Evolutionary conservation across 2,329 filamentous ascomycete genomes (phyloP).

Genomic region (Drechmeria coniospora): DNA sequence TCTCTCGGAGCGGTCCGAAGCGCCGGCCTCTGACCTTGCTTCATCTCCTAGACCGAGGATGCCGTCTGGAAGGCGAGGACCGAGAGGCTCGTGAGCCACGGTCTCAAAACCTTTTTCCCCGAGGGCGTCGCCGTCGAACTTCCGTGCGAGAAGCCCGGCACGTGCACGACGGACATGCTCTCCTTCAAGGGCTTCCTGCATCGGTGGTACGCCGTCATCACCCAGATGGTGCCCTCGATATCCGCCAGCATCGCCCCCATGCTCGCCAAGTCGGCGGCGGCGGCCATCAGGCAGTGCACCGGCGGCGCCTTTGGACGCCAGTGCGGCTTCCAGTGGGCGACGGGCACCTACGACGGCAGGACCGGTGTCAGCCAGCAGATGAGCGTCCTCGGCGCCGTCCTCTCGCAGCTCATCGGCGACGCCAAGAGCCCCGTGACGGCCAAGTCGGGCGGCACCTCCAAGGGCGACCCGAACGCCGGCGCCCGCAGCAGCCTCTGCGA

Average conservation of each 20-base stretch:
- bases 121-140: conserved; percentile 41
- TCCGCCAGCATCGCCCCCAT: conserved; percentile 29
- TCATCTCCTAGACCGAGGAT: conserved; percentile 24
- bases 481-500: conserved; percentile 16
- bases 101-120: conserved; percentile 32
- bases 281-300: conserved; percentile 36
- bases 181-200: conserved; percentile 46
- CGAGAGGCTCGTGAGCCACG: conserved; percentile 18
- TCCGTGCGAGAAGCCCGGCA: conserved; percentile 45
- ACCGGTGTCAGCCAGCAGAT: conserved; percentile 43
- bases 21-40: conserved; percentile 14
- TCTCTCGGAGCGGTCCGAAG: no score
- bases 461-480: conserved; percentile 24
- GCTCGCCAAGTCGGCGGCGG: conserved; percentile 33
- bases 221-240: conserved; percentile 38
- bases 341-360: conserved; percentile 32
- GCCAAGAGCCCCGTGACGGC: conserved; percentile 26
- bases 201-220: conserved; percentile 36
- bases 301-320: conserved; percentile 28
- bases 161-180: conserved; percentile 49
- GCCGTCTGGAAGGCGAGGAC: conserved; percentile 35
- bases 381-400: conserved; percentile 40
- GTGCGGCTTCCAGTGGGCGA: conserved; percentile 40
- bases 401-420: conserved; percentile 28
- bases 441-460: conserved; percentile 32